Percentiles rank a stretch among this genome's conserved stretches.
Evolutionary conservation across 2,329 filamentous ascomycete genomes (phyloP).

Genomic region (Microcyclosporella mali): DNA sequence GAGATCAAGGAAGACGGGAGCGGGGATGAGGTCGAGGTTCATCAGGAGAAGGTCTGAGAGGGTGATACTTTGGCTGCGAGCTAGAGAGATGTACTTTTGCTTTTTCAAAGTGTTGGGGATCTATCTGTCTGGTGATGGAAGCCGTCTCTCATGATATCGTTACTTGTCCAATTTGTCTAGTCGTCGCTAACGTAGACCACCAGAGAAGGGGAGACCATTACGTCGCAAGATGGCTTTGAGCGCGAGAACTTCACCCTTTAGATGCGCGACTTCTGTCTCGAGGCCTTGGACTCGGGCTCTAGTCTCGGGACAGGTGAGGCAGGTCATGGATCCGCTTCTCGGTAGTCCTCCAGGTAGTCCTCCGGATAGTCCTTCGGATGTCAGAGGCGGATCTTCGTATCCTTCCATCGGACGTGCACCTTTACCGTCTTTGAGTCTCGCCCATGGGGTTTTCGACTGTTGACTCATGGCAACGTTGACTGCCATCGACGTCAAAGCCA

Average conservation of each 20-base stretch:
- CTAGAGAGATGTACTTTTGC: too few relatives aligned
- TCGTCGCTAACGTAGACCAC: slow-evolving; percentile 18
- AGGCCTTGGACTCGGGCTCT: slow-evolving; percentile 16
- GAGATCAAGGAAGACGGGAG: slow-evolving; percentile 4
- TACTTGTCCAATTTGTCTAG: not conserved
- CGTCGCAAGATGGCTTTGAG: slow-evolving; percentile 23
- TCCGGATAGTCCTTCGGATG: too few relatives aligned
- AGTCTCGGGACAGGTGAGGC: slow-evolving; percentile 15
- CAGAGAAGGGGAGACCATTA: slow-evolving; percentile 16
- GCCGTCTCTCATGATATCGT: too few relatives aligned
- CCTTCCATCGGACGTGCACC: not conserved
- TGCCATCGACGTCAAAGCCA: slow-evolving; percentile 6
- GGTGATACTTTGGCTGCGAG: too few relatives aligned
- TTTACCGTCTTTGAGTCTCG: slow-evolving; percentile 16
- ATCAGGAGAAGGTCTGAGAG: slow-evolving; percentile 8
- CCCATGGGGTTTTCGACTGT: slow-evolving; percentile 21
- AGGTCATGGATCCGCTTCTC: slow-evolving; percentile 3
- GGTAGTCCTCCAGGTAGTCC: slow-evolving; percentile 1
- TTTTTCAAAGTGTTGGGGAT: too few relatives aligned
- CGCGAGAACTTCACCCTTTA: slow-evolving; percentile 25
- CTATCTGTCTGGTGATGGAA: too few relatives aligned
- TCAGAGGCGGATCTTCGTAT: not conserved
- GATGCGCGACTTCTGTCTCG: slow-evolving; percentile 22
- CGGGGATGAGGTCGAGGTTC: slow-evolving; percentile 2
- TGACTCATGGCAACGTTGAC: slow-evolving; percentile 10